A percentile compares a stretch with the other conserved stretches of the same genome.
Evolutionary conservation across 352 stramenopile genomes (phyloP).

Genomic region (Blastocystis sp.): DNA sequence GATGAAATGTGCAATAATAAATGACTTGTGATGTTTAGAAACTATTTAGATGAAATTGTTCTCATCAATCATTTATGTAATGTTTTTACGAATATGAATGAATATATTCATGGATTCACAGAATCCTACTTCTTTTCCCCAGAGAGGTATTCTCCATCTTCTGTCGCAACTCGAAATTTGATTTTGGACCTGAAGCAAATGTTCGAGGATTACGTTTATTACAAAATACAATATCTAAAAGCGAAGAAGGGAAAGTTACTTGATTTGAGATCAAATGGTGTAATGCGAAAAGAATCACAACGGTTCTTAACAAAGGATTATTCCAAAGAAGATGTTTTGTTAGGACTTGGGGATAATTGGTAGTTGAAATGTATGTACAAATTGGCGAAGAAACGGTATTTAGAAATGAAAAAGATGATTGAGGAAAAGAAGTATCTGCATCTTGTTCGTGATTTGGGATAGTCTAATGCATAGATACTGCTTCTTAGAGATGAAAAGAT

Average conservation of each 20-base stretch:
- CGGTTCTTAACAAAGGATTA: background rate
- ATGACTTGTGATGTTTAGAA: background rate
- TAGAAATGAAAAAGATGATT: background rate
- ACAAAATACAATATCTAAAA: background rate
- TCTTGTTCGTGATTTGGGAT: background rate
- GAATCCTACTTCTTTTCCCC: background rate
- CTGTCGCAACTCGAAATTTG: background rate
- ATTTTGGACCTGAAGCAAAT: background rate
- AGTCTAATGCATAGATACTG: background rate
- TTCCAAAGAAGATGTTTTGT: background rate
- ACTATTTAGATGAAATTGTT: background rate
- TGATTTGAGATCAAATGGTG: background rate
- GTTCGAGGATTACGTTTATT: background rate
- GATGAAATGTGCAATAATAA: background rate
- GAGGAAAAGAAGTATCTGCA: background rate
- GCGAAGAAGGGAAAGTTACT: background rate
- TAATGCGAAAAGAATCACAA: background rate
- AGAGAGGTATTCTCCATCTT: background rate
- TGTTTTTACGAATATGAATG: background rate
- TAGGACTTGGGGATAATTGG: background rate
- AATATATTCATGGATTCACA: background rate
- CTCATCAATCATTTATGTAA: background rate
- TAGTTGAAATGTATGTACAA: conserved; percentile 54
- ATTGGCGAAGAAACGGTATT: background rate
- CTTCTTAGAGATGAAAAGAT: background rate